Base-by-base conservation (phyloP, 352 stramenopile species). In the Thraustochytrium aureum region DNA sequence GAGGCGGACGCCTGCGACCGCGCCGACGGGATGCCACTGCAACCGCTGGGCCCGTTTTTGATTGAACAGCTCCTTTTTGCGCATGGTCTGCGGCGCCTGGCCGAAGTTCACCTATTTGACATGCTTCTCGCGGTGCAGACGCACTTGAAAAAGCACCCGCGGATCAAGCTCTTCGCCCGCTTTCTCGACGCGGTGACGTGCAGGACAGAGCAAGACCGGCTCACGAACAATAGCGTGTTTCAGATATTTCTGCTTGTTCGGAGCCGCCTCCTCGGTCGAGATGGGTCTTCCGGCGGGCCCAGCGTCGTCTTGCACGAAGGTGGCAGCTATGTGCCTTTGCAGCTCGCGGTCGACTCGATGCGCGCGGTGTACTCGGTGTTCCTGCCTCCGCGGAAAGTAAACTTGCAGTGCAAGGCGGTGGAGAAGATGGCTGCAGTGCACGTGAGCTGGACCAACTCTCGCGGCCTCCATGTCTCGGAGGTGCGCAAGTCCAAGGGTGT, bases 81-180 rank as follows among this genome's bases (percentile, higher is more conserved):
- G 17, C 69, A 79, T 14, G 69, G 69, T 2, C 6, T 79, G 4
- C 69, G 69, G 17, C 69, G 69, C 6, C 20, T 79, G 1, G 69
- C 69, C 14, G 69, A 79, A 32, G 26, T 79, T 17, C 69, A 50
- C 14, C 30, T 79, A 30, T 79, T 45, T 43, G 69, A 79, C 17
- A 45, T 79, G 7, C 32, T 79, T 17, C 7, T 30, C 38, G 50
- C 69, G 22, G 22, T 74, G 33, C 69, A 52, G 22, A 52, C 69
- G 37, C 52, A 79, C 37, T 32, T 79, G 50, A 79, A 79, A 42
- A 79, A 79, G 43, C 69, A 79, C 32, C 14, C 69, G n/a, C 50
- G 69, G 4, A n/a, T 79, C 37, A 54, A 43, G 12, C 22, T 73
- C 12, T 79, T 79, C 67, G 69, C 69, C 4, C 69, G 69, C 32